phyloP scores from a whole-genome alignment of 805 yeast species.

The Myxozyma vanderwaltii region DNA sequence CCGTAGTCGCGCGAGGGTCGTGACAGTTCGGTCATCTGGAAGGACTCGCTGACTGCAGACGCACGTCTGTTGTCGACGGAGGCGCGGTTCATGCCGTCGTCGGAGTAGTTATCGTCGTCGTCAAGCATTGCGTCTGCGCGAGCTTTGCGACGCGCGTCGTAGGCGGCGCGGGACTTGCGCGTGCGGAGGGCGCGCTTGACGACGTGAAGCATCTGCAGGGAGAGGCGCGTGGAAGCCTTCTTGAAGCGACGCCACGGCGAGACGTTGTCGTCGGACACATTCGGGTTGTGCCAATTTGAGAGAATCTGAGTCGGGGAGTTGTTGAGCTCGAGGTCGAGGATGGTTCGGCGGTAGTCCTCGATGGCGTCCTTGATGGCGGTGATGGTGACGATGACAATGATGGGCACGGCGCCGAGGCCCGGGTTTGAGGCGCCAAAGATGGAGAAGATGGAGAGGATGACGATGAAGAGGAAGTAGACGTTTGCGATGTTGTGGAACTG shows the following conservation, averaged over 20 bases:
- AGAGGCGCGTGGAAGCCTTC: conserved; percentile 51
- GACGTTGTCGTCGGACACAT: conserved; percentile 57
- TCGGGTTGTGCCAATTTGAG: conserved; percentile 57
- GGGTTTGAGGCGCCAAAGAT: conserved; percentile 76
- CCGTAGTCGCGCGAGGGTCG: conserved; percentile 15
- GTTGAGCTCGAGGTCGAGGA: conserved; percentile 68
- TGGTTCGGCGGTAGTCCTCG: conserved; percentile 70
- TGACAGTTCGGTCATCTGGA: conserved; percentile 29
- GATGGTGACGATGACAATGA: conserved; percentile 72
- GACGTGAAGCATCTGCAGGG: conserved; percentile 11
- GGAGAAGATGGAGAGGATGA: conserved; percentile 62
- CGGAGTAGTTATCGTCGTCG: conserved; percentile 26
- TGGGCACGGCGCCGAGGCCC: conserved; percentile 76
- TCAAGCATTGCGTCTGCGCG: conserved; percentile 13
- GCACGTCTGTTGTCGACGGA: conserved; percentile 18
- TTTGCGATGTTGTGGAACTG: conserved; percentile 93
- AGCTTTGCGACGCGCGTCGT: conserved; percentile 20
- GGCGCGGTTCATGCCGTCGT: conserved; percentile 14
- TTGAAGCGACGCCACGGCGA: conserved; percentile 70
- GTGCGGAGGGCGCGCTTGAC: conserved; percentile 18
- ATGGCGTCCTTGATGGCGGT: conserved; percentile 78
- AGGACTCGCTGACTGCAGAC: conserved; percentile 25
- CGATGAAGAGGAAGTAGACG: conserved; percentile 76
- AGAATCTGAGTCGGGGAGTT: conserved; percentile 63
- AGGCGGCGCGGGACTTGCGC: conserved; percentile 19